Percentiles rank a stretch among this genome's conserved stretches.
Conservation (phyloP, 305 asterid species). For the Fraxinus xanthoxyloides region DNA sequence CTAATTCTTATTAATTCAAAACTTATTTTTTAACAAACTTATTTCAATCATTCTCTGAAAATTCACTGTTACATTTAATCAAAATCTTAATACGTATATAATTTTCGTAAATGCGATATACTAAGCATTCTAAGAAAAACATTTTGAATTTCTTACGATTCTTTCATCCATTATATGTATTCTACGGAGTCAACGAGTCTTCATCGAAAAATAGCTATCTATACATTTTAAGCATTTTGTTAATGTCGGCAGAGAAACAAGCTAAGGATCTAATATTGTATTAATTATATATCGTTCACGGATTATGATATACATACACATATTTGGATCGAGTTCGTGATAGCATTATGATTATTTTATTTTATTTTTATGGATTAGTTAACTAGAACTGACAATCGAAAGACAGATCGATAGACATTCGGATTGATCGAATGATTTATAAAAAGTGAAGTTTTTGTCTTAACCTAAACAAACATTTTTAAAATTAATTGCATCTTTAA, state of each 20-base stretch:
- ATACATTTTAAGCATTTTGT: neutral
- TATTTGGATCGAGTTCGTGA: neutral
- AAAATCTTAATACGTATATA: neutral
- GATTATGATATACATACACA: neutral
- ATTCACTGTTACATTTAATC: neutral
- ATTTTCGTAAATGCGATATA: neutral
- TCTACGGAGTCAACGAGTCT: neutral
- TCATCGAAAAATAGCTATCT: neutral
- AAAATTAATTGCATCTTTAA: neutral
- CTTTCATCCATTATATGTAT: neutral
- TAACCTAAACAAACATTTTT: neutral
- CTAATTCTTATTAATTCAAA: too few relatives aligned
- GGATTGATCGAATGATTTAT: conserved; percentile 14
- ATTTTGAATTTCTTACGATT: neutral
- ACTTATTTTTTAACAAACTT: too few relatives aligned
- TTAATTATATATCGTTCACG: neutral
- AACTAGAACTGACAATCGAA: conserved; percentile 15
- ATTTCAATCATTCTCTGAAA: too few relatives aligned
- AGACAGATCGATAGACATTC: conserved; percentile 7
- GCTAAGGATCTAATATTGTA: neutral
- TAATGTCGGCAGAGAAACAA: neutral
- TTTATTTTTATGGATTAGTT: neutral
- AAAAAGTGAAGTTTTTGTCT: conserved; percentile 13
- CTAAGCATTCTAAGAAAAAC: neutral
- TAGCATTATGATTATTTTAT: neutral